Base-by-base conservation (phyloP, 495 filamentous ascomycete genomes). In the Parathielavia appendiculata region DNA sequence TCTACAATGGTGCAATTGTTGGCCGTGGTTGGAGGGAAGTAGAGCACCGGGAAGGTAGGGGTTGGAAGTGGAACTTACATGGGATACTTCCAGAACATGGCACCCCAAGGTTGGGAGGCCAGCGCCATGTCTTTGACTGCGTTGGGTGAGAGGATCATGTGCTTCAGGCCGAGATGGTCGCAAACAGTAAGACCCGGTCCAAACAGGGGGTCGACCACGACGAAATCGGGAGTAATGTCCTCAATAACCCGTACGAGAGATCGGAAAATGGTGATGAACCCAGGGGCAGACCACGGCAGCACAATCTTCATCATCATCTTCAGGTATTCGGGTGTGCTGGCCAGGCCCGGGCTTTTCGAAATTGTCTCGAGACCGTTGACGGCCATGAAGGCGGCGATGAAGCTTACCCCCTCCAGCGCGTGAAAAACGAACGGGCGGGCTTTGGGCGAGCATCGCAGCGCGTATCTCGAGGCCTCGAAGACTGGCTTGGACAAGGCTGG, bases 331-430 rank as follows among this genome's bases (percentile, higher is more conserved):
- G 26, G 26, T 6, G 26, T 30, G 26, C 6, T 30, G 26, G 6
- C 26, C 26, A 30, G 26, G 3, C 26, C 26, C 3, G 26, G 26
- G 3, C 26, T 2, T 30, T 30, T 30, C 26, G 26, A 30, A 6
- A 30, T 30, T 2, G 26, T 30, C 26, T 30, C 26, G 26, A 30
- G 6, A 6, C 26, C 26, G 26, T 30, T 30, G 26, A 30, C 2
- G 6, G 26, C 2, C 6, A 3, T 2, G 26, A 30, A 30, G 26
- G 6, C 26, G 26, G 2, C 26, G 26, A 30, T 6, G 26, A 30
- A 30, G 26, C 26, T 30, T 2, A 30, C 26, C 26, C 76, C 77
- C 11, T 64, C 51, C 32, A 81, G 66, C 12, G 71, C 58, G 52
- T 80, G 65, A 40, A 64, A 58, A 46, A 62, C 59, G 20, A 61